phyloP scores from a whole-genome alignment of 108 stramenopile genomes.

The Conticribra weissflogii region DNA sequence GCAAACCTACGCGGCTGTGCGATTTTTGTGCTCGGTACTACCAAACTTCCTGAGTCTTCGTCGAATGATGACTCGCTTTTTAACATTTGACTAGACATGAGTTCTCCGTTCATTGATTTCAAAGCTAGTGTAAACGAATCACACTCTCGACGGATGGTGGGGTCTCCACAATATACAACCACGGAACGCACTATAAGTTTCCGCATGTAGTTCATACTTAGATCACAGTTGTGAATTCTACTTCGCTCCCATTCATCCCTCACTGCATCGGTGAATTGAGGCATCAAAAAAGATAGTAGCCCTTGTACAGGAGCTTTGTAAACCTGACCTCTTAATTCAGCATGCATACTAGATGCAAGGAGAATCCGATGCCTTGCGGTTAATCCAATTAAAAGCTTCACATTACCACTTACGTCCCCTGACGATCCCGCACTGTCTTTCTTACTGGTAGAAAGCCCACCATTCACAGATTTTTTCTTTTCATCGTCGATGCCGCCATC shows the following conservation, averaged over 20 bases:
- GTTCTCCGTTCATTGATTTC: slow-evolving; percentile 57
- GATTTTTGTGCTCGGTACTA: slow-evolving; percentile 58
- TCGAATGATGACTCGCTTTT: slow-evolving; percentile 16
- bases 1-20: slow-evolving; percentile 61
- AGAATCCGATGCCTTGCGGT: slow-evolving; percentile 85
- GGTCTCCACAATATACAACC: slow-evolving; percentile 60
- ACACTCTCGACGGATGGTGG: slow-evolving; percentile 18
- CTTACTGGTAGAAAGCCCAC: neutral
- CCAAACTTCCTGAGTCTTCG: slow-evolving; percentile 52
- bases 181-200: slow-evolving; percentile 67
- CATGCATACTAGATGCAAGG: slow-evolving; percentile 53
- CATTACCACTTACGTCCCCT: slow-evolving; percentile 32
- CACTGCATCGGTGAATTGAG: slow-evolving; percentile 73
- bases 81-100: slow-evolving; percentile 23
- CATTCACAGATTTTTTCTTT: slow-evolving; percentile 15
- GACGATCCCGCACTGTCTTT: slow-evolving; percentile 28
- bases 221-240: slow-evolving; percentile 59
- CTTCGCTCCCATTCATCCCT: slow-evolving; percentile 88
- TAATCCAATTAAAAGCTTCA: slow-evolving; percentile 67
- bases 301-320: slow-evolving; percentile 60
- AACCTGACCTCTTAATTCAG: slow-evolving; percentile 30
- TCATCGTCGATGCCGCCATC: slow-evolving; percentile 20
- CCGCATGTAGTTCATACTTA: slow-evolving; percentile 76
- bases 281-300: slow-evolving; percentile 68
- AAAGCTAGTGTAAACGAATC: slow-evolving; percentile 58